A percentile compares a stretch with the other conserved stretches of the same genome.
Conservation (phyloP, 1,284 basidiomycete species). For the Blastosporella zonata region DNA sequence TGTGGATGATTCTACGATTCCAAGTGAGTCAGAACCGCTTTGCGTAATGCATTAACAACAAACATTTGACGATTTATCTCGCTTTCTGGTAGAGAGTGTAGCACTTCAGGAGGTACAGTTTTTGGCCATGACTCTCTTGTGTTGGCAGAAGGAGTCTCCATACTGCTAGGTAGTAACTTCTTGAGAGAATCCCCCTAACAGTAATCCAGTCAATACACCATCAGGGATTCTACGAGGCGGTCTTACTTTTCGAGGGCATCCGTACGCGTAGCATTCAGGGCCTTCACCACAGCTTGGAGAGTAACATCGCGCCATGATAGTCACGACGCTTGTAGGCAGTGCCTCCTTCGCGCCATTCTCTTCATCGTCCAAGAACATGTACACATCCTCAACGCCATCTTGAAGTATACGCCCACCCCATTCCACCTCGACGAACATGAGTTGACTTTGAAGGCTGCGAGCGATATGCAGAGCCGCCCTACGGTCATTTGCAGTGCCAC, state of each 20-base stretch:
- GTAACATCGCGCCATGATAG: constrained; percentile 81
- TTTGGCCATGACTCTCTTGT: constrained; percentile 17
- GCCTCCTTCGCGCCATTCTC: constrained; percentile 72
- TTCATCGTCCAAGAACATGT: constrained; percentile 91
- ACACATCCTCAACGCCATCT: constrained; percentile 93
- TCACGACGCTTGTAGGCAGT: constrained; percentile 82
- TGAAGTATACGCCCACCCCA: constrained; percentile 85
- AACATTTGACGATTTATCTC: constrained; percentile 86
- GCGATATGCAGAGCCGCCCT: constrained; percentile 85
- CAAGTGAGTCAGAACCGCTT: constrained; percentile 8
- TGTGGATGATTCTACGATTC: constrained; percentile 77
- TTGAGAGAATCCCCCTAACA: constrained; percentile 17
- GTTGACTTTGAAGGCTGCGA: constrained; percentile 84
- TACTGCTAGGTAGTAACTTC: constrained; percentile 15
- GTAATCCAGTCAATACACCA: background rate
- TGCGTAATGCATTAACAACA: constrained; percentile 20
- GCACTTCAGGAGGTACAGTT: constrained; percentile 42
- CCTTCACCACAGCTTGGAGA: constrained; percentile 72
- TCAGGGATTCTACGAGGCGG: background rate
- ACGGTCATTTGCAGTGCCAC: constrained; percentile 67
- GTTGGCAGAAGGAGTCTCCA: constrained; percentile 14
- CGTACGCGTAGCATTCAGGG: constrained; percentile 65
- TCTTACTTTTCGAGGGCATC: constrained; percentile 66
- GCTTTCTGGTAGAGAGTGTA: constrained; percentile 66
- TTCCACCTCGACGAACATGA: constrained; percentile 97